Percentiles rank a stretch among this genome's conserved stretches.
Conservation (phyloP, 1,139 yeast genomes). For the Entelexis paramagnoliae region DNA sequence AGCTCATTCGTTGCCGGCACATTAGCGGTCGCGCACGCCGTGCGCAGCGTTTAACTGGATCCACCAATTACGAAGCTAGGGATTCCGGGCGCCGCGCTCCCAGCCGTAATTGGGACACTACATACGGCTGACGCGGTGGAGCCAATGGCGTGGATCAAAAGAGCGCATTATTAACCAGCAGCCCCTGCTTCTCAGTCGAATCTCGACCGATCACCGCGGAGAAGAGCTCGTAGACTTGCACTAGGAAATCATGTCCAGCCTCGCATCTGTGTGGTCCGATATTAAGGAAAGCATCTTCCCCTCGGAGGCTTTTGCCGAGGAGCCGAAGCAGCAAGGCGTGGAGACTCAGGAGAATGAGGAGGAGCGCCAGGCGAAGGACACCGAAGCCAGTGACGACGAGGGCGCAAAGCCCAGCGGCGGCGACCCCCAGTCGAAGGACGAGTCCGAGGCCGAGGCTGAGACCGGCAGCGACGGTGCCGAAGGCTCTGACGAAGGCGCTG, state of each 20-base stretch:
- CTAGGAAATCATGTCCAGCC: slow-evolving; percentile 40
- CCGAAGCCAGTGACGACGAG: slow-evolving; percentile 7
- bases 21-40: no score
- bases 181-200: slow-evolving; percentile 6
- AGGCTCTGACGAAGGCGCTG: slow-evolving; percentile 36
- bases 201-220: slow-evolving; percentile 6
- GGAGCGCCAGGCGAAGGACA: slow-evolving; percentile 12
- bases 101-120: not conserved
- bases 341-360: slow-evolving; percentile 23
- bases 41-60: no score
- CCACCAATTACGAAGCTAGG: slow-evolving; percentile 1
- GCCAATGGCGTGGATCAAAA: slow-evolving; percentile 17
- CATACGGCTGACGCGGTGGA: slow-evolving; percentile 8
- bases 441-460: slow-evolving; percentile 14
- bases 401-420: slow-evolving; percentile 17
- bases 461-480: slow-evolving; percentile 34
- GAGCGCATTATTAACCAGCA: slow-evolving; percentile 15
- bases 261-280: slow-evolving; percentile 46
- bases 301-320: slow-evolving; percentile 78
- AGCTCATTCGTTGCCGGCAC: no score
- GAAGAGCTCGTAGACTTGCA: not conserved
- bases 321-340: slow-evolving; percentile 25
- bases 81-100: not conserved
- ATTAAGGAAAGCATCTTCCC: slow-evolving; percentile 75
- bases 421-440: slow-evolving; percentile 27